Conservation (phyloP, 768 basidiomycete genomes). For the Kwoniella sp. region DNA sequence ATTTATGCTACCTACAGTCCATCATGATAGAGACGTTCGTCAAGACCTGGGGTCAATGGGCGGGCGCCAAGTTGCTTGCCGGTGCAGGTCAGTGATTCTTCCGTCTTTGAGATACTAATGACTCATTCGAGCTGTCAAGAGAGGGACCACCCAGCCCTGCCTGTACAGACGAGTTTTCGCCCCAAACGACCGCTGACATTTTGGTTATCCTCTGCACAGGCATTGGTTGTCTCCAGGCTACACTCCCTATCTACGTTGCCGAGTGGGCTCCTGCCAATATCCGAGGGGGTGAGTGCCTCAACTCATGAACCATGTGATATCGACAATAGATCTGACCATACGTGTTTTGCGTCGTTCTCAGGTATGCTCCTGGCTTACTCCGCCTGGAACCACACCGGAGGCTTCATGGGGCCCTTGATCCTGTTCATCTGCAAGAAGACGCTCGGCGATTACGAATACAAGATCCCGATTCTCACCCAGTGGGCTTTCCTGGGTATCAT, state of each 20-base stretch:
- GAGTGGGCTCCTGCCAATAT: conserved; percentile 33
- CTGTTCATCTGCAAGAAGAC: conserved; percentile 22
- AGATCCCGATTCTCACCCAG: conserved; percentile 23
- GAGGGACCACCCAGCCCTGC: too few species aligned
- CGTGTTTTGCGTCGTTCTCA: background rate
- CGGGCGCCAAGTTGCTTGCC: conserved; percentile 24
- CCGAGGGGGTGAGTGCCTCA: conserved; percentile 19
- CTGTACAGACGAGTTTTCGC: too few species aligned
- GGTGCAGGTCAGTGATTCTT: conserved; percentile 16
- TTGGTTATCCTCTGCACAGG: background rate
- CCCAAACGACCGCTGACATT: too few species aligned
- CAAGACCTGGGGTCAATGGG: conserved; percentile 22
- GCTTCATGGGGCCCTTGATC: conserved; percentile 26
- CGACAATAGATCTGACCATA: background rate
- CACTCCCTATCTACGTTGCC: conserved; percentile 25
- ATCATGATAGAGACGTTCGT: conserved; percentile 25
- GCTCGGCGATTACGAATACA: conserved; percentile 23
- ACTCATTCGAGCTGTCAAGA: too few species aligned
- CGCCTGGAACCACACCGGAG: conserved; percentile 30
- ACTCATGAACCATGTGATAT: background rate
- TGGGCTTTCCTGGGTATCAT: conserved; percentile 35
- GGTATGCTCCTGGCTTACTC: conserved; percentile 25
- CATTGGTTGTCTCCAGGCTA: conserved; percentile 27
- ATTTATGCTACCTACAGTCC: conserved; percentile 11
- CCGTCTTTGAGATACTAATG: background rate